These are phyloP conservation scores for Picea engelmannii DNA, from an alignment of 83 land plant genomes.

Conservation along the genomic window DNA sequence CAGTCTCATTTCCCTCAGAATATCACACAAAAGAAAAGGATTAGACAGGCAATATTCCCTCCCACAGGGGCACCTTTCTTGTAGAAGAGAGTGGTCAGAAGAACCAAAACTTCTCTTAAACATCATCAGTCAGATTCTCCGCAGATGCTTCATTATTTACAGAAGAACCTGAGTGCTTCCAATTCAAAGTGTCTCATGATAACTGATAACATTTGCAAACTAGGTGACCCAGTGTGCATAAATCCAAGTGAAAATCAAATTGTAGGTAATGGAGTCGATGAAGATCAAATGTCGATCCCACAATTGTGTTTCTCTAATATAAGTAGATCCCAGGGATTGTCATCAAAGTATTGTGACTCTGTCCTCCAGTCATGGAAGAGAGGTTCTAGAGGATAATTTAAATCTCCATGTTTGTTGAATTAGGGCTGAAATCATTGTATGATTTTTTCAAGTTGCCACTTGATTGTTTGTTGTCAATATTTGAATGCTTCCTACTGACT, in stretches of 20 bases:
- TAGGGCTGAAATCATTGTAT: background rate
- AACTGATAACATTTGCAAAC: background rate
- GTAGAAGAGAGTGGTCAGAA: background rate
- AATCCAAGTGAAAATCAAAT: background rate
- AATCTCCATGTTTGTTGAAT: background rate
- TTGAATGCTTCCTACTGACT: no score
- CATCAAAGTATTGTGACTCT: background rate
- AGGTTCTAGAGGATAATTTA: slow-evolving; percentile 1
- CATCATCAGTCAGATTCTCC: background rate
- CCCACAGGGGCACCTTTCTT: background rate
- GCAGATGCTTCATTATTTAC: background rate
- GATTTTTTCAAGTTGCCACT: background rate
- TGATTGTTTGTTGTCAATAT: no score
- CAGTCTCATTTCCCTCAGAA: background rate
- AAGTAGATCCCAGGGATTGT: background rate
- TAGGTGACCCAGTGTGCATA: background rate
- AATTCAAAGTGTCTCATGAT: background rate
- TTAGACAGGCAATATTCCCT: background rate
- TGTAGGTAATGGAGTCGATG: background rate
- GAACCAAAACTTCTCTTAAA: background rate
- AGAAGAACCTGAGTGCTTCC: background rate
- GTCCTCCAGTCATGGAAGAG: background rate
- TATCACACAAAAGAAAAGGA: background rate
- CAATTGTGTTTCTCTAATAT: background rate
- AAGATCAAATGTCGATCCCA: background rate